Evolutionary conservation across 2,329 filamentous ascomycete species (phyloP).

Genomic region (Penicillium hordei): DNA sequence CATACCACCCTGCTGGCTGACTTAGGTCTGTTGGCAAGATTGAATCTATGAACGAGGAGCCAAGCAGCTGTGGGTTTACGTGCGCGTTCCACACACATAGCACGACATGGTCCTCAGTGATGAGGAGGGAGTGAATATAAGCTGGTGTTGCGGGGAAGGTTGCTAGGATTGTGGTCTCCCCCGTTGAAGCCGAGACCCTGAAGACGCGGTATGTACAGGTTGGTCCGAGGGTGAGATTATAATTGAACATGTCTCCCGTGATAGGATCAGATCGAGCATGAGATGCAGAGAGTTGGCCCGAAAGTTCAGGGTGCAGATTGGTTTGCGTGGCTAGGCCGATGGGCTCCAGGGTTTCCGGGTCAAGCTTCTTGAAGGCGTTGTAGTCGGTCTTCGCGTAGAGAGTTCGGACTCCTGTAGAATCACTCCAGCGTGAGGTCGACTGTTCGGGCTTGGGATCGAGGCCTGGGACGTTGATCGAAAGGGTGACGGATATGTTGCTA

Average conservation of each 20-base stretch:
- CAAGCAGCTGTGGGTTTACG: conserved; percentile 49
- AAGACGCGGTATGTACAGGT: conserved; percentile 68
- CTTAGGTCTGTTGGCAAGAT: conserved; percentile 62
- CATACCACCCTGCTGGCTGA: conserved; percentile 66
- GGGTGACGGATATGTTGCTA: conserved; percentile 64
- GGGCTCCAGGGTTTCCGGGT: conserved; percentile 71
- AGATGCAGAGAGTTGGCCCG: conserved; percentile 65
- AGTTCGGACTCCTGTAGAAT: conserved; percentile 45
- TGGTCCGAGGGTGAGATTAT: conserved; percentile 67
- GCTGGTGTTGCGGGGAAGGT: conserved; percentile 60
- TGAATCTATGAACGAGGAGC: conserved; percentile 57
- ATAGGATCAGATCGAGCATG: conserved; percentile 70
- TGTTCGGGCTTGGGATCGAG: conserved; percentile 33
- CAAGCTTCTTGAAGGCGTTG: conserved; percentile 58
- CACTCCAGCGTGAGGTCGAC: conserved; percentile 23
- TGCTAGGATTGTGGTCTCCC: conserved; percentile 69
- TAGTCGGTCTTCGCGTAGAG: conserved; percentile 63
- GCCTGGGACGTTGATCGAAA: conserved; percentile 65
- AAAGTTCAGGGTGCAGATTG: conserved; percentile 65
- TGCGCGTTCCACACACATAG: conserved; percentile 71
- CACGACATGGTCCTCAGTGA: conserved; percentile 69
- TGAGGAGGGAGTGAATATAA: conserved; percentile 81
- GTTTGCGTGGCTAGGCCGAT: conserved; percentile 62
- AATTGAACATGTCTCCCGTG: conserved; percentile 78
- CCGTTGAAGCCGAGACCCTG: conserved; percentile 60